Percentiles rank a stretch among this genome's conserved stretches.
Conservation (phyloP, 768 basidiomycete genomes). For the Termitomyces sp. region DNA sequence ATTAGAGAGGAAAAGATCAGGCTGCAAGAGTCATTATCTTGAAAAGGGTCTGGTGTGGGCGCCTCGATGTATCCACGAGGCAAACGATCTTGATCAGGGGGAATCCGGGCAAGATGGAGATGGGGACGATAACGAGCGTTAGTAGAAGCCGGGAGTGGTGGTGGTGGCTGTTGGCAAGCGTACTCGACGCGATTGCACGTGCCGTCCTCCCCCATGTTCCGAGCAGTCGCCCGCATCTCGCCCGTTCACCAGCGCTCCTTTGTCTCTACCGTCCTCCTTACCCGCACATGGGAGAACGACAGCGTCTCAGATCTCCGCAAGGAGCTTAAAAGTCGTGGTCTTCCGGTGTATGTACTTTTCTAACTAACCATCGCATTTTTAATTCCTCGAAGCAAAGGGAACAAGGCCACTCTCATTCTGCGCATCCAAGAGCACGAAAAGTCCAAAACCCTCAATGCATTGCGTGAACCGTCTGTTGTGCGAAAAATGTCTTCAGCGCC, state of each 20-base stretch:
- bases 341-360: conserved; percentile 45
- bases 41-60: conserved; percentile 16
- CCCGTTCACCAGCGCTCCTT: conserved; percentile 23
- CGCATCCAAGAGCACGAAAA: conserved; percentile 53
- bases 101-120: conserved; percentile 17
- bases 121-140: conserved; percentile 4
- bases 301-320: conserved; percentile 45
- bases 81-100: conserved; percentile 22
- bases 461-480: conserved; percentile 18
- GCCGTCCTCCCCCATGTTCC: conserved; percentile 17
- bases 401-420: conserved; percentile 52
- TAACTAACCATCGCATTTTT: background rate
- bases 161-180: background rate
- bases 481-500: conserved; percentile 22
- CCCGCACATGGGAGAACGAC: conserved; percentile 53
- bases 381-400: conserved; percentile 43
- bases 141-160: too few species aligned
- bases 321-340: conserved; percentile 52
- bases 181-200: background rate
- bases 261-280: conserved; percentile 55
- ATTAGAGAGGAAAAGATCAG: conserved; percentile 20
- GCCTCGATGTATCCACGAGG: conserved; percentile 63
- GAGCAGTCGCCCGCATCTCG: conserved; percentile 8
- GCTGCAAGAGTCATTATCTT: conserved; percentile 24
- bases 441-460: conserved; percentile 17